These are phyloP conservation scores for Neofusicoccum kwambonambiense DNA, from an alignment of 2,329 filamentous ascomycete genomes.

Conservation along the genomic window DNA sequence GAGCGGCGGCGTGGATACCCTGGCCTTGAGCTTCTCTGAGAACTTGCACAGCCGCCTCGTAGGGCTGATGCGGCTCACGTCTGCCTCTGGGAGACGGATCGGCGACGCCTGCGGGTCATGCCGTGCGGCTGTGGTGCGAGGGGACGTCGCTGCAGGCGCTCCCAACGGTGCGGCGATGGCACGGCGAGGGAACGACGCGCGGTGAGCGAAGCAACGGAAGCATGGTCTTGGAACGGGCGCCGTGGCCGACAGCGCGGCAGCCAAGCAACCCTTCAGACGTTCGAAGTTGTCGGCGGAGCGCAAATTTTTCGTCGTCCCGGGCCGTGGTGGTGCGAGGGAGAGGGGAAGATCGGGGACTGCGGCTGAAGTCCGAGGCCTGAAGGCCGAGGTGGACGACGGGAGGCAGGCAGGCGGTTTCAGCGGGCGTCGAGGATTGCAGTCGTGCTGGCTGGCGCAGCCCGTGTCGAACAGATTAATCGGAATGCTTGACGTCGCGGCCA, in stretches of 20 bases:
- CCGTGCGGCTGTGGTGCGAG: too few relatives aligned
- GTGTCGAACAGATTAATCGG: too few relatives aligned
- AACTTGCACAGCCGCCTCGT: background rate
- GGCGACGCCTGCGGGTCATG: too few relatives aligned
- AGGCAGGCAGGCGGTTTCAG: too few relatives aligned
- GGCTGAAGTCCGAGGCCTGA: background rate
- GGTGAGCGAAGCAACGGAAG: background rate
- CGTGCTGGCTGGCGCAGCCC: too few relatives aligned
- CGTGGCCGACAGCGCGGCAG: background rate
- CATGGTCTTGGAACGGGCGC: background rate
- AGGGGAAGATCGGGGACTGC: too few relatives aligned
- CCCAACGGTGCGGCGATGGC: background rate
- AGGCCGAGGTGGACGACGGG: background rate
- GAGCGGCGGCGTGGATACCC: too few relatives aligned
- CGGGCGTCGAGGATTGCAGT: background rate
- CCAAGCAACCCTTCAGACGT: background rate
- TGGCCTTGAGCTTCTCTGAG: too few relatives aligned
- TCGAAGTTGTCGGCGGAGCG: background rate
- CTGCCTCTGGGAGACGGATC: too few relatives aligned
- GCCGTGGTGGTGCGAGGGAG: background rate
- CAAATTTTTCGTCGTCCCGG: background rate
- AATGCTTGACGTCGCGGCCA: too few relatives aligned
- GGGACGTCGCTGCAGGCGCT: too few relatives aligned
- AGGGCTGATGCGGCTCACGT: conserved; percentile 3
- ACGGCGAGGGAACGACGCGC: background rate